Evolutionary conservation across 164 flowering plant species (phyloP), one percentile per base, ranked within the genome.

Genomic region (Malania oleifera): DNA sequence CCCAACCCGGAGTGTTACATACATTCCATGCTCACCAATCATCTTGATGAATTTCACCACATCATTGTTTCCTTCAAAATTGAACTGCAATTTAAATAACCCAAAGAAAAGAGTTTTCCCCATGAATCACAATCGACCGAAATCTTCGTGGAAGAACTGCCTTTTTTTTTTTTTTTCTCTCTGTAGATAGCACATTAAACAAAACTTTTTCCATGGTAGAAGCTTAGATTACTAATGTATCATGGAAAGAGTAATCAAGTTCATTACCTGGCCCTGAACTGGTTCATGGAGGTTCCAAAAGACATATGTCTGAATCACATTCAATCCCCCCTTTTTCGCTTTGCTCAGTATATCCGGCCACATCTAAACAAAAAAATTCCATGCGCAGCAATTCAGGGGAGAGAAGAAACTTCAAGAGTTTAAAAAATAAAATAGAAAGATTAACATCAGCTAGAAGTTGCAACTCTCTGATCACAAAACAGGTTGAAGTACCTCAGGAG

Each of bases 261-360:
- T 20, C 48, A 12, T 44, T 58, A 84, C 90, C 83, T 80, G 65
- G 38, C 87, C 91, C 37, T 76, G 56, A 14, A 58, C 67, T 0
- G 86, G 84, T 69, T 85, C 91, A 68, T 85, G 91, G 31, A 76
- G 34, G 54, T 85, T 85, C 87, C 91, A 85, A 46, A 82, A 85
- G 11, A 85, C 91, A 25, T 85, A 85, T n/a, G 88, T 85, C 67
- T 83, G 80, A 62, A 85, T 83, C 56, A 57, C 55, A 70, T 85
- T 80, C 56, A 81, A 15, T 3, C 91, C 87, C 57, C 87, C 91
- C 27, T 57, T 72, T 61, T 63, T 81, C 14, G 83, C 84, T 58
- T 67, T 75, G 1, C 37, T 24, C 11, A 85, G n/a, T 31, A 85
- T 25, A 1, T 64, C 45, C 0, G 75, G 76, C 85, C 86, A 81